Percentiles rank a stretch among this genome's conserved stretches.
Conservation (phyloP, 2,329 filamentous ascomycete species). For the Cercospora citrullina region DNA sequence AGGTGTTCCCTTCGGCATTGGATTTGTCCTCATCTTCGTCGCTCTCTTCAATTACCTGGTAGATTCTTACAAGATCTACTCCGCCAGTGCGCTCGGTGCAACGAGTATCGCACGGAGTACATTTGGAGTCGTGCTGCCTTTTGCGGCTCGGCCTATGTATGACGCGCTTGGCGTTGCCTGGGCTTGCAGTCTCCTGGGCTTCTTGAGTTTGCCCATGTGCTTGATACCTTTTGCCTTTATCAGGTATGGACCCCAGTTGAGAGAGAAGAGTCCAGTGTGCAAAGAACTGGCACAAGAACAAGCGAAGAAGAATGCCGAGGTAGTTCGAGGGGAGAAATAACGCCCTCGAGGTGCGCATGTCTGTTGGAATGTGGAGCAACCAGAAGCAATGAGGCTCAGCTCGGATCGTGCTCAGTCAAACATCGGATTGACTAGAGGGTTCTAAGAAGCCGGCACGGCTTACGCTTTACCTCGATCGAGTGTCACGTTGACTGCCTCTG, state of each 20-base stretch:
- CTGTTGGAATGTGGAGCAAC: not conserved
- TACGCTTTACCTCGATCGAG: not conserved
- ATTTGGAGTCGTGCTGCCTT: conserved; percentile 52
- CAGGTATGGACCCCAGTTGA: conserved; percentile 54
- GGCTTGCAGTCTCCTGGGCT: conserved; percentile 56
- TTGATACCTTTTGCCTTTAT: conserved; percentile 62
- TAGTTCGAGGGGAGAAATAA: not conserved
- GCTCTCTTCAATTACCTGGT: conserved; percentile 49
- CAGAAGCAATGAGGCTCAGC: not conserved
- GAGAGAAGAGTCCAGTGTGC: conserved; percentile 62
- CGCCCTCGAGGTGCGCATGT: not conserved
- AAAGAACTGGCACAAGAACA: conserved; percentile 57
- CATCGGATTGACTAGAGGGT: not conserved
- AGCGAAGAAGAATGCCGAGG: conserved; percentile 19
- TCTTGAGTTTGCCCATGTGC: conserved; percentile 52
- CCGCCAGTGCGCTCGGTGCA: conserved; percentile 41
- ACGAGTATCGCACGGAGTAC: conserved; percentile 21
- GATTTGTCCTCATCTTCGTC: conserved; percentile 53
- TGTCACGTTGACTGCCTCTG: not conserved
- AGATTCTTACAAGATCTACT: conserved; percentile 50
- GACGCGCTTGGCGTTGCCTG: conserved; percentile 67
- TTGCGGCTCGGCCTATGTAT: conserved; percentile 60
- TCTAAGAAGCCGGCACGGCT: not conserved
- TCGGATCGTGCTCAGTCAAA: not conserved
- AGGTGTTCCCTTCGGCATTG: conserved; percentile 53